Percentiles rank a stretch among this genome's conserved stretches.
phyloP scores from a whole-genome alignment of 75 land plant species.

The Selaginella moellendorffii region DNA sequence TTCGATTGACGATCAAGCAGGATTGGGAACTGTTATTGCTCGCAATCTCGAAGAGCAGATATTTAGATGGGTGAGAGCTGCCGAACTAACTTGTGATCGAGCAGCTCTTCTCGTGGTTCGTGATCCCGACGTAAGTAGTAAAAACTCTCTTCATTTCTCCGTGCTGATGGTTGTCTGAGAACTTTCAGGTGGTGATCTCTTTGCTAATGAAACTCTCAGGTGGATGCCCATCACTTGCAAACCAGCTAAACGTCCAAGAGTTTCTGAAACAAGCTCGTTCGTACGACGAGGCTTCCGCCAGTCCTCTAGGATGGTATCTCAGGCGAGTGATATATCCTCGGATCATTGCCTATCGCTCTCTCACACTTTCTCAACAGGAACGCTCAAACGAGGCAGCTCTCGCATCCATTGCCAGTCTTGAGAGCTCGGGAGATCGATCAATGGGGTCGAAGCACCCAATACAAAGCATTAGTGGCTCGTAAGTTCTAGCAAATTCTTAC shows the following conservation, averaged over 20 bases:
- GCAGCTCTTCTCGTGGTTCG: constrained; percentile 89
- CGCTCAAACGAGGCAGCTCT: constrained; percentile 84
- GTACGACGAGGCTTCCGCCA: constrained; percentile 80
- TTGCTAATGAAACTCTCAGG: constrained; percentile 89
- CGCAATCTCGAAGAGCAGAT: constrained; percentile 59
- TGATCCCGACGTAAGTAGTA: constrained; percentile 65
- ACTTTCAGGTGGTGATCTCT: constrained; percentile 66
- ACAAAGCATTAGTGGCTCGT: constrained; percentile 28
- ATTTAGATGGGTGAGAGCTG: constrained; percentile 68
- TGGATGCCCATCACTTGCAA: constrained; percentile 75
- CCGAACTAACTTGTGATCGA: constrained; percentile 79
- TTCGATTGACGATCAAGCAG: constrained; percentile 16
- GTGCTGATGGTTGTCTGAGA: not conserved
- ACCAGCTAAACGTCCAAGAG: constrained; percentile 78
- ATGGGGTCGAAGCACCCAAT: constrained; percentile 64
- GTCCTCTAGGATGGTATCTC: constrained; percentile 78
- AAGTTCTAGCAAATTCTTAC: too few species aligned
- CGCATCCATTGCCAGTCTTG: constrained; percentile 78
- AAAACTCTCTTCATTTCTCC: not conserved
- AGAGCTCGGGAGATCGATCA: constrained; percentile 79
- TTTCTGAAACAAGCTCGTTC: constrained; percentile 90
- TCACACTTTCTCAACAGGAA: constrained; percentile 31
- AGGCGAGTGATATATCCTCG: constrained; percentile 27
- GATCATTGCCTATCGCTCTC: not conserved
- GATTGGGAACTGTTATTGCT: constrained; percentile 58